Base-by-base conservation (phyloP, 2,329 filamentous ascomycete genomes). In the Onygenales sp. region DNA sequence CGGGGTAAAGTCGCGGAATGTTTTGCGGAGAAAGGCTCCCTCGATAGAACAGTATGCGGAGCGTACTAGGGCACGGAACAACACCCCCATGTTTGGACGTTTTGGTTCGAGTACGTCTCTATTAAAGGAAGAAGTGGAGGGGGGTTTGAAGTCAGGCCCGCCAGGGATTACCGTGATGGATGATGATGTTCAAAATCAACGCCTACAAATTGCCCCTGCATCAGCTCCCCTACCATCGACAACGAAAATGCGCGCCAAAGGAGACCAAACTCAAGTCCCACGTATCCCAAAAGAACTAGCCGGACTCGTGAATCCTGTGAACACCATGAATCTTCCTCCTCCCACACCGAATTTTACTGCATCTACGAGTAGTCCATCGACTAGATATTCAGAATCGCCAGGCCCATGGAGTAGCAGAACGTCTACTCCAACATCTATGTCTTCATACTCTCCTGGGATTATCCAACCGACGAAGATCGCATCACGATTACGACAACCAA, bases 351-450 rank as follows among this genome's bases (percentile, higher is more conserved):
- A 66, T 10, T 68, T 71, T 50, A 61, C 63, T 1, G 36, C 47
- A 7, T 69, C 71, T 38, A 64, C 70, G 7, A 72, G 69, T 55
- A 75, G 69, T 27, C 72, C 73, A 21, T 75, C 73, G 3, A 75
- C 72, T 36, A 66, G 70, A 51, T 74, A 73, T 50, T 74, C 73
- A 7, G 70, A 69, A 35, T 75, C 73, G 9, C 72, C 73, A 0
- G 71, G 72, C 6, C 66, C 72, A 53, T 75, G 71, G 71, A 73
- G 72, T 59, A 66, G 65, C 55, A 66, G 73, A 51, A 72, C 66
- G 5, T 77, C 75, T 5, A 78, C 75, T 4, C 75, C 75, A 2
- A 76, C 73, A 11, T 75, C 75, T 2, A 61, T 76, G 54, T 77
- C 74, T 9, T 77, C 75, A 10, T 72, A 74, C 54, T 77, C 75